Percentiles rank a stretch among this genome's conserved stretches.
Evolutionary conservation across 1,284 basidiomycete species (phyloP).

Genomic region (Apiotrichum veenhuisii): DNA sequence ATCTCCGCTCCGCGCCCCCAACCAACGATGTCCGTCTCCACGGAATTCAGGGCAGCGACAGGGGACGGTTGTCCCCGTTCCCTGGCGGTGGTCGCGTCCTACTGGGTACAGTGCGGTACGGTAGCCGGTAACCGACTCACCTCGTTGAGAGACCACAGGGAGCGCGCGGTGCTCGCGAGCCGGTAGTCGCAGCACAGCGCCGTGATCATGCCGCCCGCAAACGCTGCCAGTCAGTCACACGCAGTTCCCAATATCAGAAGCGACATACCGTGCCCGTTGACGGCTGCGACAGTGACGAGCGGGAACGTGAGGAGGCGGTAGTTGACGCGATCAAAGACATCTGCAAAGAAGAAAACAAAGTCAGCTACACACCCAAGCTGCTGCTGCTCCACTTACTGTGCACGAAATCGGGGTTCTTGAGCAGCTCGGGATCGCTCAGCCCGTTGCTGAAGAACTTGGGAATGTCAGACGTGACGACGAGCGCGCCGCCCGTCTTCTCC

Average conservation of each 20-base stretch:
- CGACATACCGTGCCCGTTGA: slow-evolving; percentile 67
- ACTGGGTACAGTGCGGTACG: background rate
- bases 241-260: too few relatives aligned
- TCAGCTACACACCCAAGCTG: too few relatives aligned
- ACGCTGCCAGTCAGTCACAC: slow-evolving; percentile 44
- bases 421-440: slow-evolving; percentile 62
- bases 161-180: slow-evolving; percentile 75
- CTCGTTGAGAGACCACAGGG: slow-evolving; percentile 93
- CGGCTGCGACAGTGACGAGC: slow-evolving; percentile 67
- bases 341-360: too few relatives aligned
- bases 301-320: slow-evolving; percentile 50
- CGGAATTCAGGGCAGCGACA: too few relatives aligned
- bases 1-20: too few relatives aligned
- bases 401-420: slow-evolving; percentile 68
- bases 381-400: slow-evolving; percentile 54
- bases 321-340: slow-evolving; percentile 41
- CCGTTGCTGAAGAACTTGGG: slow-evolving; percentile 90
- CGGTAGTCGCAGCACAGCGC: slow-evolving; percentile 82
- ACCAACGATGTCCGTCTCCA: too few relatives aligned
- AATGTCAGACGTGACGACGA: slow-evolving; percentile 69
- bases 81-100: too few relatives aligned
- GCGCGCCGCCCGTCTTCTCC: slow-evolving; percentile 58
- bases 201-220: slow-evolving; percentile 78
- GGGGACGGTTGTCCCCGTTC: too few relatives aligned
- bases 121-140: background rate